Percentiles rank a stretch among this genome's conserved stretches.
Evolutionary conservation across 1,139 yeast genomes (phyloP).

Genomic region (Geotrichum aggregatum): DNA sequence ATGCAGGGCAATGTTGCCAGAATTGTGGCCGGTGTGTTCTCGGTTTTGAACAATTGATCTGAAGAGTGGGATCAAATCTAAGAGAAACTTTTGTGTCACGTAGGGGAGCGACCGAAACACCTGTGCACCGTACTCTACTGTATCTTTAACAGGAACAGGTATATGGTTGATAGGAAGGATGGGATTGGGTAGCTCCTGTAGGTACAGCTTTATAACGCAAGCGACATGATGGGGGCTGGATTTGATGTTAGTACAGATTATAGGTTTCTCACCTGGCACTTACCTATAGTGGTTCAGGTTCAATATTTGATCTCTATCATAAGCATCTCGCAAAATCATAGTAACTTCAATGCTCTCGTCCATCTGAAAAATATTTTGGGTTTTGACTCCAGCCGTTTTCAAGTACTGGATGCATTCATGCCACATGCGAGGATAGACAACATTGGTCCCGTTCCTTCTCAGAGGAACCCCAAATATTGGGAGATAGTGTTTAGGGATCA

Average conservation of each 20-base stretch:
- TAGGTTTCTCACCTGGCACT: not conserved
- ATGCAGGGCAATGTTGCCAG: conserved; percentile 6
- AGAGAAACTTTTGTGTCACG: conserved; percentile 18
- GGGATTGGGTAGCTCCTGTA: conserved; percentile 18
- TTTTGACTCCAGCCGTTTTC: conserved; percentile 25
- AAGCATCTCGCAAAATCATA: conserved; percentile 37
- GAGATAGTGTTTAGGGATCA: conserved; percentile 37
- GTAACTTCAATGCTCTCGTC: conserved; percentile 29
- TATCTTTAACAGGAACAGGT: conserved; percentile 12
- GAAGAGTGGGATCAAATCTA: conserved; percentile 17
- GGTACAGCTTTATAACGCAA: conserved; percentile 15
- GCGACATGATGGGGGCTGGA: conserved; percentile 27
- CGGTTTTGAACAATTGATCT: conserved; percentile 9
- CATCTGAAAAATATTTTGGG: conserved; percentile 13
- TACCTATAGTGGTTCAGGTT: conserved; percentile 35
- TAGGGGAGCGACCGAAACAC: conserved; percentile 16
- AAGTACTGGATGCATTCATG: conserved; percentile 30
- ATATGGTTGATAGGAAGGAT: conserved; percentile 14
- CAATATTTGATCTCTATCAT: conserved; percentile 39
- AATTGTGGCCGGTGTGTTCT: conserved; percentile 8
- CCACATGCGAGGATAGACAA: conserved; percentile 34
- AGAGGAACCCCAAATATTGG: conserved; percentile 38
- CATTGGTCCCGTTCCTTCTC: conserved; percentile 21
- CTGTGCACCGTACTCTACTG: conserved; percentile 6
- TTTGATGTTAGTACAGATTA: not conserved